Evolutionary conservation across 768 basidiomycete species (phyloP), one percentile per base, ranked within the genome.

Genomic region (Albatrellus ellisii): DNA sequence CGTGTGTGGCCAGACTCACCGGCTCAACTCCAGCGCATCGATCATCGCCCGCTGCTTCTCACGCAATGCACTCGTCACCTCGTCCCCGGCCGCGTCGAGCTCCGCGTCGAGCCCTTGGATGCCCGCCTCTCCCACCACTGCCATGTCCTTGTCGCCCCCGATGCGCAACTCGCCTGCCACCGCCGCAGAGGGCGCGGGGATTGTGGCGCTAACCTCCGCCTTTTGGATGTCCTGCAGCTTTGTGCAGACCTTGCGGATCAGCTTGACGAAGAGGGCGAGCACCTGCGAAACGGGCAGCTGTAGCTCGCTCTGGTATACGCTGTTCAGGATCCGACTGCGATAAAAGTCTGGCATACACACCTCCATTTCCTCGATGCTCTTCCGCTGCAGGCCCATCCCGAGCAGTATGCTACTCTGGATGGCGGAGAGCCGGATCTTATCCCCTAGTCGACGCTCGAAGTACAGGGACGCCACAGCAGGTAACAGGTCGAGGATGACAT

Each of bases 361-460:
- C 71, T 94, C 91, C 17, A 94, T 69, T 26, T 86, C 85, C 56
- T 99, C 94, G 26, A 97, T 73, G 1, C 72, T 64, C 60, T 97
- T 97, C 31, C 86, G 68, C 60, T 98, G 94, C 38, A 92, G 59
- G 1, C 94, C 91, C 34, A 97, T 67, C 0, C 88, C 88, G 24
- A 95, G 71, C 17, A 97, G 63, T 47, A 98, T 91, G 6, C 88
- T 83, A 49, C 83, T 83, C 62, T 98, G 95, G 4, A 97, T 82
- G 0, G 84, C 87, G 31, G 85, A 87, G 15, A 98, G 60, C 33
- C 62, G 72, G 15, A 84, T 63, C 14, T 79, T 78, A 4, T 67
- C 68, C 1, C 77, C 78, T 3, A 84, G 59, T 25, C 78, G 71
- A 50, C 68, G 72, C 52, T 88, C 77, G 59, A 98, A 99, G 63